Conservation (phyloP, 176 grass and related monocot genomes). For the Paspalum vaginatum region DNA sequence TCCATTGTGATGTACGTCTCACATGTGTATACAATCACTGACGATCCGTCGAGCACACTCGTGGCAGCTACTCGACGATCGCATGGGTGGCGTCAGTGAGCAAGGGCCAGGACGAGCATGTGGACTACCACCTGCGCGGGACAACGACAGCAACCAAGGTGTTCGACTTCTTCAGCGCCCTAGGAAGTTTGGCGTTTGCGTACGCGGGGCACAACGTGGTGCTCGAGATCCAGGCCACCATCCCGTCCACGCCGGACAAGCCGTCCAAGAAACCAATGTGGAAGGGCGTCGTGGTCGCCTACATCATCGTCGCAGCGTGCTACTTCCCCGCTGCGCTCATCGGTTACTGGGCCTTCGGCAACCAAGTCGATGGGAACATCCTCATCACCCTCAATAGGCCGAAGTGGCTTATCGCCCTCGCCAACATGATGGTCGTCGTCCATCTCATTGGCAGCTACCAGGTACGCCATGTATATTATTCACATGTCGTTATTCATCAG, state of each 20-base stretch:
- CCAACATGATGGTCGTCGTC: constrained; percentile 13
- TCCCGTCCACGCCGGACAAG: constrained; percentile 59
- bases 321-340: constrained; percentile 79
- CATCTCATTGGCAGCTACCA: constrained; percentile 65
- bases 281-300: constrained; percentile 54
- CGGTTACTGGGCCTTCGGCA: constrained; percentile 75
- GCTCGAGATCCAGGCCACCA: constrained; percentile 91
- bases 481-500: neutral
- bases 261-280: constrained; percentile 73
- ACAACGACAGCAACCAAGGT: constrained; percentile 56
- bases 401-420: constrained; percentile 13
- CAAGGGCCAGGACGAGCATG: constrained; percentile 53
- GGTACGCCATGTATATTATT: neutral
- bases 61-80: constrained; percentile 82
- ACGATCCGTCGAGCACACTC: too few species aligned
- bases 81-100: constrained; percentile 69
- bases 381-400: constrained; percentile 42
- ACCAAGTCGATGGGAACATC: constrained; percentile 27
- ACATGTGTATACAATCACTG: too few species aligned
- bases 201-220: constrained; percentile 93
- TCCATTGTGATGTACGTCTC: too few species aligned
- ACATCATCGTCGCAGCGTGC: constrained; percentile 61
- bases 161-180: constrained; percentile 72
- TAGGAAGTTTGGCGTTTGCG: constrained; percentile 74
- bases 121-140: constrained; percentile 50